phyloP scores from a whole-genome alignment of 2,329 filamentous ascomycete genomes.

The Cercospora zeae-maydis region DNA sequence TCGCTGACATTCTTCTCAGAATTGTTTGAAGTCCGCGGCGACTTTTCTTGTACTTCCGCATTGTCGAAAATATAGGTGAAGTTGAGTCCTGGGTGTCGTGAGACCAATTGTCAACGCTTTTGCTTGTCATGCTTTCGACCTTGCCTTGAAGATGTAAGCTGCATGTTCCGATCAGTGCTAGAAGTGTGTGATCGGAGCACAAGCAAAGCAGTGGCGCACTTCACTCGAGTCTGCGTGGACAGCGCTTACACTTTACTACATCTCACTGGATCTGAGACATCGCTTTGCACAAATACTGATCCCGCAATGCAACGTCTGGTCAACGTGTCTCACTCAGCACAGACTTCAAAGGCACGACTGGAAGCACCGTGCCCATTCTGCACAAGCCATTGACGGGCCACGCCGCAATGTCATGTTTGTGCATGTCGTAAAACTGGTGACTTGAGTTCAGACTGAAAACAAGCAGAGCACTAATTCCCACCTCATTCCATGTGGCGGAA shows the following conservation, averaged over 20 bases:
- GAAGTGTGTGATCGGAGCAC: background rate
- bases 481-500: background rate
- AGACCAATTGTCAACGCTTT: background rate
- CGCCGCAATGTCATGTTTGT: background rate
- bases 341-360: background rate
- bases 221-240: background rate
- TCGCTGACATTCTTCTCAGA: background rate
- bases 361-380: background rate
- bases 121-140: background rate
- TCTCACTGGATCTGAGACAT: background rate
- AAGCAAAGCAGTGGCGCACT: background rate
- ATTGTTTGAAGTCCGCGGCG: background rate
- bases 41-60: background rate
- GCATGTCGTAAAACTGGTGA: background rate
- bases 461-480: background rate
- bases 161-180: background rate
- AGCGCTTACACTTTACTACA: background rate
- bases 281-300: background rate
- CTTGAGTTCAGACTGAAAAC: background rate
- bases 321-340: background rate
- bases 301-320: background rate
- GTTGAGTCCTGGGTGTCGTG: background rate
- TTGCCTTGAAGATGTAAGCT: background rate
- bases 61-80: background rate
- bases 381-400: background rate